Evolutionary conservation across 2,329 filamentous ascomycete species (phyloP), one percentile per base, ranked within the genome.

Genomic region (Talaromyces atroroseus): DNA sequence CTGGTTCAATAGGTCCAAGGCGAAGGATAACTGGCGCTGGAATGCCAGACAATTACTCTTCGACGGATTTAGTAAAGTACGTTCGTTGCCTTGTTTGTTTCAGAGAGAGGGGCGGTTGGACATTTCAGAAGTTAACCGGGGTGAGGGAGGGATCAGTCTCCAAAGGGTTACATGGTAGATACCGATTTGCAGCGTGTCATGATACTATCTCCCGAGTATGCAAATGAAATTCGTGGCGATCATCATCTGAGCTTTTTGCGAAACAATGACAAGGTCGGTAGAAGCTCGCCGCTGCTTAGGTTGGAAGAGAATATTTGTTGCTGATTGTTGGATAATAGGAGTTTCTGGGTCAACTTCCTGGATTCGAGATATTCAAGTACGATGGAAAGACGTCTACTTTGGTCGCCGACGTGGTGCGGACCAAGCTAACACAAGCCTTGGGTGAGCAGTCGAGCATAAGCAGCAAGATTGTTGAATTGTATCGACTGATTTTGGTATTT

Each of bases 181-280:
- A 58, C 56, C 2, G 56, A 58, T 32, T 36, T 52, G 18, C 29
- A 42, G 7, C 47, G 34, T 24, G 38, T 23, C 44, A 23, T 52
- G 29, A 24, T 58, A 14, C 51, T 58, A 18, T 54, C 51, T 6
- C 56, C 56, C 3, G n/a, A 58, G 16, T 58, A 58, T 16, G 56
- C 56, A 18, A 50, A 58, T 5, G 56, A 58, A 12, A 47, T 58
- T 36, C 51, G 52, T 10, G 40, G 12, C 20, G 56, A 58, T 42
- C 52, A 46, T 18, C 51, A 23, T 29, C 24, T 58, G 16, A 23
- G n/a, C 45, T 52, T 57, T 34, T 20, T n/a, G 23, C 42, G 42
- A 26, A 5, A n/a, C 14, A 48, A 26, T 49, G 23, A 42, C 16
- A 11, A 26, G 23, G 32, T 42, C 10, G 16, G 26, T 21, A 16